Evolutionary conservation across 768 basidiomycete genomes (phyloP), one percentile per base, ranked within the genome.

Genomic region (Tulasnella sp.): DNA sequence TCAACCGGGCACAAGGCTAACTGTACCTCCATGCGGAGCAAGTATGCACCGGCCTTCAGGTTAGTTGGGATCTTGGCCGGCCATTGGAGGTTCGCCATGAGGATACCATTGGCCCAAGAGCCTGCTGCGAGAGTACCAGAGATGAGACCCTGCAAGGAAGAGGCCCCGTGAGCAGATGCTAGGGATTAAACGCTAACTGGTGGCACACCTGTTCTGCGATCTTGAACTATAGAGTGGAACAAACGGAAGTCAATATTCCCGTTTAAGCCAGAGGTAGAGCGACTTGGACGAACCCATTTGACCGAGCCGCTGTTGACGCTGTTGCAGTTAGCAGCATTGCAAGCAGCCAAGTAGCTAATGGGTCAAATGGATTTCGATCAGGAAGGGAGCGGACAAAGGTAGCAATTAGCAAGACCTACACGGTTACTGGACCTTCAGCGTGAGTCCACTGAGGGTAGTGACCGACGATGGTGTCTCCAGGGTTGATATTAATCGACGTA

Each of bases 401-500:
- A 52, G 76, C 73, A 1, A 8, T 21, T 34, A 36, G 38, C 36
- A 38, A 72, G 34, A 72, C 52, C 21, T 79, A 80, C 48, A 80
- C 80, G 10, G 80, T 78, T 18, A 77, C 52, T 14, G 80, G 76
- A 56, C 80, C 80, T 38, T 78, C 77, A 24, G 62, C 58, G 40
- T 81, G 80, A 36, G 80, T 81, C 80, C 80, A 81, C 71, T 81
- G 80, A 48, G 80, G 39, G 10, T 68, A 81, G 68, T 75, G 68
- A 39, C 79, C 80, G 68, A 75, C 76, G 48, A 81, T 39, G 12
- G 71, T 79, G 18, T 74, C 71, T 4, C 80, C 80, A 24, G 80
- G 74, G 40, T 80, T 56, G 42, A 81, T 71, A 21, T 34, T 80
- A 36, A 79, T 52, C 18, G 34, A 38, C 31, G 24, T 14, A 7